A percentile compares a stretch with the other conserved stretches of the same genome.
These are phyloP conservation scores for Musa balbisiana DNA, from an alignment of 202 grass and related monocot species.

Conservation along the genomic window DNA sequence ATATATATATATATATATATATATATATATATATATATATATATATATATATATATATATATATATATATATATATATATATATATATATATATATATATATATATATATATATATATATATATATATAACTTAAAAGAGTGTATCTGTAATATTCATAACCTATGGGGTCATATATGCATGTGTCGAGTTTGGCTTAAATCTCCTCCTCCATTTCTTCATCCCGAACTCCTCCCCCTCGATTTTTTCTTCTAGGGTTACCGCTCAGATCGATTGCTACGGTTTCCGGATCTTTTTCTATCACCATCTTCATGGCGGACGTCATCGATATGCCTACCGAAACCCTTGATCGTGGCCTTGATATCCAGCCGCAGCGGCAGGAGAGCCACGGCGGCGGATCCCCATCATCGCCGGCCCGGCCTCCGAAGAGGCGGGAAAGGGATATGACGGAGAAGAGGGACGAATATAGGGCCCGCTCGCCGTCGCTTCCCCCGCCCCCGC, in stretches of 20 bases:
- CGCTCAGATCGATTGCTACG: neutral
- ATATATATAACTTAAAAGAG: no score
- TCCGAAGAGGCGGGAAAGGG: neutral
- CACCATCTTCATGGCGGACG: conserved; percentile 13
- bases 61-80: no score
- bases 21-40: no score
- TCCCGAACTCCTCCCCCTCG: neutral
- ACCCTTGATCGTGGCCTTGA: conserved; percentile 11
- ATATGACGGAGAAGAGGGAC: conserved; percentile 6
- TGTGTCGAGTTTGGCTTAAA: no score
- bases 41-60: no score
- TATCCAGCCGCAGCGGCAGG: neutral
- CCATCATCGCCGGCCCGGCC: conserved; percentile 1
- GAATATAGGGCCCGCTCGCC: conserved; percentile 8
- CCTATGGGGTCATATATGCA: no score
- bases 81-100: no score
- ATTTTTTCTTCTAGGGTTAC: neutral
- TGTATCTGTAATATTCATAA: no score
- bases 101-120: no score
- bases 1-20: no score
- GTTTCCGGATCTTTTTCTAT: neutral
- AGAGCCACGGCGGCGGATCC: conserved; percentile 7
- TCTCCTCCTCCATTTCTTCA: neutral
- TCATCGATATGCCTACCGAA: conserved; percentile 16
- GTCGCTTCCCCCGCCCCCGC: conserved; percentile 8